These are phyloP conservation scores for Neopestalotiopsis sp. DNA, from an alignment of 2,329 filamentous ascomycete species.

Conservation along the genomic window DNA sequence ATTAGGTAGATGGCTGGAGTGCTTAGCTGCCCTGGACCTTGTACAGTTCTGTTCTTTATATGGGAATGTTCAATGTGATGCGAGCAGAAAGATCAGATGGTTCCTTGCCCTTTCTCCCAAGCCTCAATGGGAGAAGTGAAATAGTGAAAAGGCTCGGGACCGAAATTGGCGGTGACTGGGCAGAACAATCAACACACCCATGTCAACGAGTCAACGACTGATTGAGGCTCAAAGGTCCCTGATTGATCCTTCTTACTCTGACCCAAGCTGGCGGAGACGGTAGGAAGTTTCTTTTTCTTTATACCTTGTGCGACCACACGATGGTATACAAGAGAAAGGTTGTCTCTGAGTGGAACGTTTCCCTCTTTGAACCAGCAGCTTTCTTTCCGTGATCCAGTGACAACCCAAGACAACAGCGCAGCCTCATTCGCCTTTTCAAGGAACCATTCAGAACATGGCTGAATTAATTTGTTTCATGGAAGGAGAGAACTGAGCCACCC, in stretches of 20 bases:
- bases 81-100: not conserved
- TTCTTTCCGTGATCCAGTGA: no score
- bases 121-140: no score
- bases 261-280: no score
- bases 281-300: no score
- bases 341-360: no score
- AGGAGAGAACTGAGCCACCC: not conserved
- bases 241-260: no score
- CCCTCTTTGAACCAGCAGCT: no score
- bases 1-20: not conserved
- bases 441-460: not conserved
- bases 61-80: not conserved
- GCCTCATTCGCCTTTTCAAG: not conserved
- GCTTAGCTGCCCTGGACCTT: not conserved
- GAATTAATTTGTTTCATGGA: constrained; percentile 1
- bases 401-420: not conserved
- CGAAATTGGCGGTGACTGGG: not conserved
- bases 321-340: no score
- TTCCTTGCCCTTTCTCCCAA: not conserved
- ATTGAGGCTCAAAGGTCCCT: not conserved
- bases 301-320: no score
- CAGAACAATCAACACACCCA: not conserved
- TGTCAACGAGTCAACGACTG: not conserved
- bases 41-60: not conserved
- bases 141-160: not conserved